phyloP scores from a whole-genome alignment of 1,139 yeast genomes.

The Hansenula sp. region DNA sequence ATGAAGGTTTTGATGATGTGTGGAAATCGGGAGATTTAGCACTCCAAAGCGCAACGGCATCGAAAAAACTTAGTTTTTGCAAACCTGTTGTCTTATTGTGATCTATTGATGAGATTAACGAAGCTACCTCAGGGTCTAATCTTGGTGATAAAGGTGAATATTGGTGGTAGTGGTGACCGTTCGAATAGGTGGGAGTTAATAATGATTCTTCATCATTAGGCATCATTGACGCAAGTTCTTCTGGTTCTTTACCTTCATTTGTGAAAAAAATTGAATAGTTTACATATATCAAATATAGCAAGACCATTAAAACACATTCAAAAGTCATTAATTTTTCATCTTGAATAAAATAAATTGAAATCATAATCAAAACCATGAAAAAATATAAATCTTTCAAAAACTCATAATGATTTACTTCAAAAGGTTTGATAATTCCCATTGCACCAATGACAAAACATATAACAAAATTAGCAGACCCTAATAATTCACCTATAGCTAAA shows the following conservation, averaged over 20 bases:
- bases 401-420: constrained; percentile 42
- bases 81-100: constrained; percentile 12
- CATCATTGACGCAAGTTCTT: background rate
- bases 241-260: constrained; percentile 8
- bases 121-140: background rate
- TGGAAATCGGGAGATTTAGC: background rate
- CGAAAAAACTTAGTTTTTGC: constrained; percentile 14
- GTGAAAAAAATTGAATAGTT: constrained; percentile 23
- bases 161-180: background rate
- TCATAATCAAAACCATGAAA: constrained; percentile 30
- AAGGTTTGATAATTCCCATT: constrained; percentile 68
- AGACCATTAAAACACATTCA: constrained; percentile 45
- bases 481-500: constrained; percentile 80
- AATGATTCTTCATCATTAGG: constrained; percentile 5
- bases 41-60: constrained; percentile 13
- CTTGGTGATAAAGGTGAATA: constrained; percentile 1
- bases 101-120: constrained; percentile 6
- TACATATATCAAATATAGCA: constrained; percentile 37
- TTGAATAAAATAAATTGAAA: constrained; percentile 40
- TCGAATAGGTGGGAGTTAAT: background rate
- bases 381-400: constrained; percentile 40
- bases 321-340: constrained; percentile 46
- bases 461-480: constrained; percentile 85
- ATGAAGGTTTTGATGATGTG: background rate
- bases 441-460: constrained; percentile 71